phyloP scores from a whole-genome alignment of 768 basidiomycete species.

The Sistotremastrum suecicum region DNA sequence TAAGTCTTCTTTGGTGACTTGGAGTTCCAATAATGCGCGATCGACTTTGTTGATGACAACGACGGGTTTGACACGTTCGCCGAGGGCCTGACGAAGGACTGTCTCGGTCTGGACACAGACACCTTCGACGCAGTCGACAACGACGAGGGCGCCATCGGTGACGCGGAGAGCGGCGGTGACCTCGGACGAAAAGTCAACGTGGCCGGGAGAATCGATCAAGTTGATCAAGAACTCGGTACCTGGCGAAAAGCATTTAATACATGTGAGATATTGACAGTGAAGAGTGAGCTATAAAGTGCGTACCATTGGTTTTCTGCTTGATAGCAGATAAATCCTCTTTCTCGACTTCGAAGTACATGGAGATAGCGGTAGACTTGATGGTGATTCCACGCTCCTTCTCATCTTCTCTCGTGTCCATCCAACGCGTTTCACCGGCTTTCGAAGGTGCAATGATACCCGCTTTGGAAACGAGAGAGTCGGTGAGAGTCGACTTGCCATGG shows the following conservation, averaged over 20 bases:
- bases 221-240: conserved; percentile 39
- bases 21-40: conserved; percentile 36
- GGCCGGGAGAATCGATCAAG: conserved; percentile 41
- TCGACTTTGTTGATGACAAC: conserved; percentile 43
- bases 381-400: conserved; percentile 42
- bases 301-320: conserved; percentile 32
- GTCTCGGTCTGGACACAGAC: conserved; percentile 43
- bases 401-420: conserved; percentile 33
- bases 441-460: conserved; percentile 35
- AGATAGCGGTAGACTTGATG: conserved; percentile 41
- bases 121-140: conserved; percentile 39
- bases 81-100: conserved; percentile 34
- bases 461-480: conserved; percentile 36
- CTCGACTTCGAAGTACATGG: conserved; percentile 34
- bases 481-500: conserved; percentile 41
- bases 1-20: conserved; percentile 36
- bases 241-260: conserved; percentile 4
- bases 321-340: conserved; percentile 31
- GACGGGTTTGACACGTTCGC: conserved; percentile 39
- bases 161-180: conserved; percentile 40
- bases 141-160: conserved; percentile 39
- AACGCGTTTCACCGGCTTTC: conserved; percentile 33
- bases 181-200: conserved; percentile 43
- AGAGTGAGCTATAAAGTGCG: conserved; percentile 2
- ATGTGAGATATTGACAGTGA: background rate